Evolutionary conservation across 2,329 filamentous ascomycete genomes (phyloP).

Genomic region (Harringtonia aguacate): DNA sequence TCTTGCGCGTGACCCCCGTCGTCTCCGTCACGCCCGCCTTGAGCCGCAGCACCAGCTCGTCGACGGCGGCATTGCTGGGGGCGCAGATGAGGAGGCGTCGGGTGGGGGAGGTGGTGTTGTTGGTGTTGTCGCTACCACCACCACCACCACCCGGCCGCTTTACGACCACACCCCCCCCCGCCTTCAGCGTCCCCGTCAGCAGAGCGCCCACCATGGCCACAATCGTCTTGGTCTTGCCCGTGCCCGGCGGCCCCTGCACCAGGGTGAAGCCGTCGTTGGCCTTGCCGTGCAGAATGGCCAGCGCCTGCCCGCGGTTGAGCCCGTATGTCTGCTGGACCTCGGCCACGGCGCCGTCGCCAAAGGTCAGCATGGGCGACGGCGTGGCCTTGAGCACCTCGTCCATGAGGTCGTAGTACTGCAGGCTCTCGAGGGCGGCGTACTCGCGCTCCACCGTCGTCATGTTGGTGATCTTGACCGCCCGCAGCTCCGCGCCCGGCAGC

Average conservation of each 20-base stretch:
- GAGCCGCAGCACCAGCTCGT: slow-evolving; percentile 87
- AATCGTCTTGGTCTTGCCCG: slow-evolving; percentile 97
- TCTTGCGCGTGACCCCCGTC: slow-evolving; percentile 59
- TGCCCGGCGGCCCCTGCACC: slow-evolving; percentile 91
- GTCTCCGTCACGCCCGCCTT: slow-evolving; percentile 76
- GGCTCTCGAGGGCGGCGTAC: slow-evolving; percentile 78
- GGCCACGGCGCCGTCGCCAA: slow-evolving; percentile 61
- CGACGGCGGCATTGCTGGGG: slow-evolving; percentile 96
- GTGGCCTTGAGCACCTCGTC: slow-evolving; percentile 78
- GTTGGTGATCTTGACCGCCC: slow-evolving; percentile 77
- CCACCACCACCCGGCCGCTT: slow-evolving; percentile 24
- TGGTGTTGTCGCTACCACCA: slow-evolving; percentile 18
- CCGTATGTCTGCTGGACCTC: slow-evolving; percentile 65
- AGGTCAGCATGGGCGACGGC: slow-evolving; percentile 78
- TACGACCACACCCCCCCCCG: slow-evolving; percentile 34
- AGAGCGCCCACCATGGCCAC: slow-evolving; percentile 90
- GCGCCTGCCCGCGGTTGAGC: slow-evolving; percentile 81
- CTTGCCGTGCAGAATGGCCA: slow-evolving; percentile 80
- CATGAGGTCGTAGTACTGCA: slow-evolving; percentile 94
- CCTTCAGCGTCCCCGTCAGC: slow-evolving; percentile 45
- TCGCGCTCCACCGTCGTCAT: slow-evolving; percentile 93
- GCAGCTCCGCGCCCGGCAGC: slow-evolving; percentile 57
- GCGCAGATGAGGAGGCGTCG: slow-evolving; percentile 95
- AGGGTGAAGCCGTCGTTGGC: slow-evolving; percentile 97
- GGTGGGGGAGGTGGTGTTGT: slow-evolving; percentile 24